Evolutionary conservation across 2,329 filamentous ascomycete genomes (phyloP).

Genomic region (Endothia cerciana): DNA sequence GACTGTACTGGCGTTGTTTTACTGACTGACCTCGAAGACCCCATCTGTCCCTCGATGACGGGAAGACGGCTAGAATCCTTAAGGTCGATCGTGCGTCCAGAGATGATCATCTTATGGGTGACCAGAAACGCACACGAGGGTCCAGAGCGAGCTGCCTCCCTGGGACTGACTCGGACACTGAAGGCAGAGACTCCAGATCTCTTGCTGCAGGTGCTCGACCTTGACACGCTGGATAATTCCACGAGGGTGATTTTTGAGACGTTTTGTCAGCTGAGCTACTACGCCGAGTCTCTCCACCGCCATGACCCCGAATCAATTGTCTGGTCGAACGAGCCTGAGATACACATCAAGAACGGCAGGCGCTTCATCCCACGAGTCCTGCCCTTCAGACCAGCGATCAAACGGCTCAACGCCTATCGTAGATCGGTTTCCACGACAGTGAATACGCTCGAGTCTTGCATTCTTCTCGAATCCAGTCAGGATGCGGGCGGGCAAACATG

Average conservation of each 20-base stretch:
- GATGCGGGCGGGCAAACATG: slow-evolving; percentile 28
- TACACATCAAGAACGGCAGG: slow-evolving; percentile 41
- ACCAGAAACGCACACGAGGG: slow-evolving; percentile 33
- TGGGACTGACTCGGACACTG: slow-evolving; percentile 40
- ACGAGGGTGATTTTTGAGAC: slow-evolving; percentile 28
- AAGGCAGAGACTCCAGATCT: slow-evolving; percentile 39
- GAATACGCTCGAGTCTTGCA: slow-evolving; percentile 40
- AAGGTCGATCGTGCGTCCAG: slow-evolving; percentile 34
- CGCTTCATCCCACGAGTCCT: slow-evolving; percentile 45
- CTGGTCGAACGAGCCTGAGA: slow-evolving; percentile 42
- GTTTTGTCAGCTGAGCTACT: slow-evolving; percentile 34
- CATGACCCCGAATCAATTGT: slow-evolving; percentile 31
- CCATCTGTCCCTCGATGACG: slow-evolving; percentile 42
- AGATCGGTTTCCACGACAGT: slow-evolving; percentile 39
- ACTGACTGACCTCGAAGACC: slow-evolving; percentile 42
- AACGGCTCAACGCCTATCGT: slow-evolving; percentile 44
- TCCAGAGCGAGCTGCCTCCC: slow-evolving; percentile 37
- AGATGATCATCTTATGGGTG: slow-evolving; percentile 40
- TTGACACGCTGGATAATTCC: slow-evolving; percentile 30
- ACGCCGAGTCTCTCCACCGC: slow-evolving; percentile 1
- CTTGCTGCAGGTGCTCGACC: slow-evolving; percentile 38
- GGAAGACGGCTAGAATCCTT: slow-evolving; percentile 36
- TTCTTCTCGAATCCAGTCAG: slow-evolving; percentile 34
- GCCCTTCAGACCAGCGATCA: slow-evolving; percentile 44
- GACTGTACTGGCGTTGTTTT: slow-evolving; percentile 40